Percentiles rank a stretch among this genome's conserved stretches.
phyloP scores from a whole-genome alignment of 1,284 basidiomycete genomes.

The Phlebopus sp. region DNA sequence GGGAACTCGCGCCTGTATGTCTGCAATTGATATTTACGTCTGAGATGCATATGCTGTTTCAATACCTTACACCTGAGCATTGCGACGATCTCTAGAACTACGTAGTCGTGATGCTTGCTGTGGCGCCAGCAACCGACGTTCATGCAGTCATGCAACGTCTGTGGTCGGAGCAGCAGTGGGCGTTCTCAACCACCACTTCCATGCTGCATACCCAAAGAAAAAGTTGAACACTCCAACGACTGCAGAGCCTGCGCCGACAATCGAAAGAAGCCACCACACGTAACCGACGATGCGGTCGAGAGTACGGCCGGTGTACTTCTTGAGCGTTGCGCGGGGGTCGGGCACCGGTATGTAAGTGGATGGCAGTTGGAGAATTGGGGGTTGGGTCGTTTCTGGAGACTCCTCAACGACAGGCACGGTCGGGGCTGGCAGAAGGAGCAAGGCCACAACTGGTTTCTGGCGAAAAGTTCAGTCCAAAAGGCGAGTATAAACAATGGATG shows the following conservation, averaged over 20 bases:
- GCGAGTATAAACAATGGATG: background rate
- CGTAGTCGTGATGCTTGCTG: too few relatives aligned
- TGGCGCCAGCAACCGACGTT: background rate
- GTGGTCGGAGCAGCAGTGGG: background rate
- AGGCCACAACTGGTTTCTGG: slow-evolving; percentile 51
- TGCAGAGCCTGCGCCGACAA: slow-evolving; percentile 74
- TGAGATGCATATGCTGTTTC: too few relatives aligned
- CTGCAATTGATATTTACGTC: too few relatives aligned
- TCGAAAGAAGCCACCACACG: slow-evolving; percentile 68
- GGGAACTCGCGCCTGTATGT: too few relatives aligned
- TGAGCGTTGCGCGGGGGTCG: slow-evolving; percentile 51
- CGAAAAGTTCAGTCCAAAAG: slow-evolving; percentile 6
- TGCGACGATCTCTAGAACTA: too few relatives aligned
- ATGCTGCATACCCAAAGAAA: slow-evolving; percentile 55
- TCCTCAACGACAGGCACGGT: slow-evolving; percentile 11
- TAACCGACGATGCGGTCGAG: slow-evolving; percentile 75
- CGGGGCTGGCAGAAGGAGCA: slow-evolving; percentile 27
- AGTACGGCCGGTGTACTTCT: slow-evolving; percentile 59
- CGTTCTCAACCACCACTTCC: slow-evolving; percentile 48
- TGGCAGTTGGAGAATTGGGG: slow-evolving; percentile 50
- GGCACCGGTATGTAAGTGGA: slow-evolving; percentile 46
- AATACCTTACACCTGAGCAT: too few relatives aligned
- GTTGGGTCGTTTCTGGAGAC: slow-evolving; percentile 4
- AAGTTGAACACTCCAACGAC: slow-evolving; percentile 67
- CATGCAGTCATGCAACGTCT: slow-evolving; percentile 20